Evolutionary conservation across 495 filamentous ascomycete species (phyloP), one percentile per base, ranked within the genome.

Genomic region (Penicillium pulvis): DNA sequence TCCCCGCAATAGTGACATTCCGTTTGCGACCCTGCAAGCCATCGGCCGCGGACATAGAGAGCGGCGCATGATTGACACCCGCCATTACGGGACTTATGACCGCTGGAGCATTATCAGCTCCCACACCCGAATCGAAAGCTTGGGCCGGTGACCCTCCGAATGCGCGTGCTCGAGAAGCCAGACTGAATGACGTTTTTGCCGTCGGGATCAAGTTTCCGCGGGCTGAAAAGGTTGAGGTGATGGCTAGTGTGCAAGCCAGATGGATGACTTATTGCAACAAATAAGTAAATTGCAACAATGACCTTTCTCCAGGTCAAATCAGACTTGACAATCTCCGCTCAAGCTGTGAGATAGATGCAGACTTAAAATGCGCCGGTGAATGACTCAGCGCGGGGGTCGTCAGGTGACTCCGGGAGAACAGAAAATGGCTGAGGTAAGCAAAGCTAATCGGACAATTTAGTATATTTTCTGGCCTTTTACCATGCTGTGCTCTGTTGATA

Each of bases 21-120:
- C 80, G 74, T 68, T 81, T 83, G 67, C 70, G 76, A 66, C 65
- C 66, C 51, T 71, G 64, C 60, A 67, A 56, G 60, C 62, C 65
- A 59, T 75, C 74, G 57, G 70, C 56, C 14, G 66, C 71, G 49
- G 68, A 63, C 58, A 65, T 67, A 52, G 76, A 67, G 59, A 68
- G 61, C 56, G 71, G 59, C 49, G 68, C 59, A 68, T 75, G 70
- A 60, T 69, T 72, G 51, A 71, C 64, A 64, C 74, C 70, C 71
- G 72, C 70, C 74, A 77, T 78, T 69, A 76, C 74, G 69, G 75
- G 74, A 56, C 66, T 75, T 56, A 69, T 69, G 63, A 61, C 74
- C 58, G 56, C 71, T 67, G 65, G 64, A 69, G 69, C 74, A 77
- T 77, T 75, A 71, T 77, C 60, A 53, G 51, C 63, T 50, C 53